These are phyloP conservation scores for Boletus vinaceobasis DNA, from an alignment of 768 basidiomycete species.

Conservation along the genomic window DNA sequence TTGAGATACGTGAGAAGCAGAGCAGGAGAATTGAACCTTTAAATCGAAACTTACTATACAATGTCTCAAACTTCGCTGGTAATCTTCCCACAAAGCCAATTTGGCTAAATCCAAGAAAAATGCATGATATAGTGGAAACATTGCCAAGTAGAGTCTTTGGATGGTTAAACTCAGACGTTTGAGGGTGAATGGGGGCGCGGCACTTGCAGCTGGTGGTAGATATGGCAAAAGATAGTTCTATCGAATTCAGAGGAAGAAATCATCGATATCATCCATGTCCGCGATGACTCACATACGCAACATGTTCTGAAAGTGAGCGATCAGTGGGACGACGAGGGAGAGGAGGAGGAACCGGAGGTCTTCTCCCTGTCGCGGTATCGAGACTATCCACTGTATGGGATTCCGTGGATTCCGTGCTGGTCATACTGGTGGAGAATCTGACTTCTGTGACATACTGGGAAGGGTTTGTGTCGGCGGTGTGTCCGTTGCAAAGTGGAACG, in stretches of 20 bases:
- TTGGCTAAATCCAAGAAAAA: conserved; percentile 37
- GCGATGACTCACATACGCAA: conserved; percentile 23
- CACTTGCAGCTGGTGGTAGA: conserved; percentile 41
- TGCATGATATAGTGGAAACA: conserved; percentile 47
- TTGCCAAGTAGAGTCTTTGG: conserved; percentile 54
- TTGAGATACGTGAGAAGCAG: conserved; percentile 22
- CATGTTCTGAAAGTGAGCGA: conserved; percentile 25
- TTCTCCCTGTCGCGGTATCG: background rate
- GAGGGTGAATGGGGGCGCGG: conserved; percentile 49
- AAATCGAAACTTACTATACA: conserved; percentile 45
- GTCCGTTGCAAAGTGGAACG: conserved; percentile 20
- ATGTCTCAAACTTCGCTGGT: conserved; percentile 41
- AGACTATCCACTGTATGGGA: background rate
- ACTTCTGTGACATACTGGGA: conserved; percentile 61
- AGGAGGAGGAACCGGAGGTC: background rate
- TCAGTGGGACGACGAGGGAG: conserved; percentile 8
- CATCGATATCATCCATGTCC: background rate
- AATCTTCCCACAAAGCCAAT: conserved; percentile 57
- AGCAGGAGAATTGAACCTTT: background rate
- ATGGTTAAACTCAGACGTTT: conserved; percentile 48
- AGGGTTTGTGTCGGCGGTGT: background rate
- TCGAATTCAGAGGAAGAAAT: conserved; percentile 10
- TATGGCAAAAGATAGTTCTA: conserved; percentile 44
- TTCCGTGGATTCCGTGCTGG: conserved; percentile 23
- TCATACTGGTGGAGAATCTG: conserved; percentile 29